Percentiles rank a stretch among this genome's conserved stretches.
phyloP scores from a whole-genome alignment of 2,329 filamentous ascomycete species.

The Talaromyces amestolkiae region DNA sequence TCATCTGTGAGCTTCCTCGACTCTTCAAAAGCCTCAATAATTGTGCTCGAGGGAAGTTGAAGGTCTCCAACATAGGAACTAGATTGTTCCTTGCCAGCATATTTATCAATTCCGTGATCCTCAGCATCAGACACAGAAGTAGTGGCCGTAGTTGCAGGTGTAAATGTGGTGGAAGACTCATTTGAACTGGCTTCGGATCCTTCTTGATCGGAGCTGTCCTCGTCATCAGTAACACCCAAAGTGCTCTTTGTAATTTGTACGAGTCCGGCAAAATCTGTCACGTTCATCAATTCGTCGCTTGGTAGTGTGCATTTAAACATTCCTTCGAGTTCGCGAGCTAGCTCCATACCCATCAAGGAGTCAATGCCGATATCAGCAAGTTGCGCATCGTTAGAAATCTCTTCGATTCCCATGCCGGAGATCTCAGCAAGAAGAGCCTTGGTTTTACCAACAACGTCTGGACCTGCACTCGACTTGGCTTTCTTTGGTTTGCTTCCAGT shows the following conservation, averaged over 20 bases:
- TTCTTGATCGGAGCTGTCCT: slow-evolving; percentile 11
- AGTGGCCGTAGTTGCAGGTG: slow-evolving; percentile 8
- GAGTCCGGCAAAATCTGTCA: slow-evolving; percentile 24
- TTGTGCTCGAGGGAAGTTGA: slow-evolving; percentile 13
- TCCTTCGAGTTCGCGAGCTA: slow-evolving; percentile 37
- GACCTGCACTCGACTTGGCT: neutral
- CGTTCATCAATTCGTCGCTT: slow-evolving; percentile 29
- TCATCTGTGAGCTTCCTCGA: slow-evolving; percentile 28
- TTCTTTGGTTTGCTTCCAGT: slow-evolving; percentile 7
- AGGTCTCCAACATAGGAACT: neutral
- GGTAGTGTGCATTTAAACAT: slow-evolving; percentile 36
- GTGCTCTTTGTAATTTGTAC: slow-evolving; percentile 15
- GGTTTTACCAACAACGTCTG: slow-evolving; percentile 16
- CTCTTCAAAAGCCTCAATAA: slow-evolving; percentile 30
- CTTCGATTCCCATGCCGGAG: slow-evolving; percentile 36
- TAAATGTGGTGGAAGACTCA: slow-evolving; percentile 10
- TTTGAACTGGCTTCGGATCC: slow-evolving; percentile 4
- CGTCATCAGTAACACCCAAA: neutral
- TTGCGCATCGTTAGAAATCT: slow-evolving; percentile 36
- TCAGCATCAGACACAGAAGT: slow-evolving; percentile 29
- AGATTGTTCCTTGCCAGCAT: neutral
- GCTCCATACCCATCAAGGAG: slow-evolving; percentile 52
- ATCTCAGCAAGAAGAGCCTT: slow-evolving; percentile 21
- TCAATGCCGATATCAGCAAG: slow-evolving; percentile 44
- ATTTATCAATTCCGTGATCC: slow-evolving; percentile 3